A percentile compares a stretch with the other conserved stretches of the same genome.
Conservation (phyloP, 192 early-diverging fungal genomes). For the Blastocladiella britannica region DNA sequence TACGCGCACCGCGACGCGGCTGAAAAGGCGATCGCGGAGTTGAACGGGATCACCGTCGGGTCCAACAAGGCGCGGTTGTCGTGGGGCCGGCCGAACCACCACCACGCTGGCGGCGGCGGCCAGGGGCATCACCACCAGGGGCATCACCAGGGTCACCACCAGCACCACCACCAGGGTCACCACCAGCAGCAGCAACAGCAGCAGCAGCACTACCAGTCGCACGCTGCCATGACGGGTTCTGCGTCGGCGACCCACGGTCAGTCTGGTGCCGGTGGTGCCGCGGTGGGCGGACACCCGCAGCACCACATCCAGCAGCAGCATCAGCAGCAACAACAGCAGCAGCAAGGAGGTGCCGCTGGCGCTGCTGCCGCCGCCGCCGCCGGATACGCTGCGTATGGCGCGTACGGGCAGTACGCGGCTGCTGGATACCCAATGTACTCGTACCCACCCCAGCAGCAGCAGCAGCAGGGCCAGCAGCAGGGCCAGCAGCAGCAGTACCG, state of each 20-base stretch:
- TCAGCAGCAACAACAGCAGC: not conserved
- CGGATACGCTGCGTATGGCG: no score
- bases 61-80: slow-evolving; percentile 43
- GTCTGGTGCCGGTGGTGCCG: no score
- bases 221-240: slow-evolving; percentile 14
- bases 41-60: slow-evolving; percentile 75
- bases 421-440: no score
- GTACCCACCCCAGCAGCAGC: no score
- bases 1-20: slow-evolving; percentile 63
- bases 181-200: slow-evolving; percentile 5
- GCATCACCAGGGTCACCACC: slow-evolving; percentile 7
- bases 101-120: not conserved
- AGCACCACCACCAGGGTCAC: slow-evolving; percentile 12
- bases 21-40: slow-evolving; percentile 69
- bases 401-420: no score
- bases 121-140: not conserved
- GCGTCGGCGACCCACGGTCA: slow-evolving; percentile 21
- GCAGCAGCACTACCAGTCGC: slow-evolving; percentile 11
- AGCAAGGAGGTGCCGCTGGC: not conserved
- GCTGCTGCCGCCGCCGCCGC: no score
- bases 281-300: no score
- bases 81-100: slow-evolving; percentile 35
- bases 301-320: not conserved
- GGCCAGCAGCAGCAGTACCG: no score
- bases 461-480: no score